Conservation (phyloP, 257 asterid species). For the Petunia secreta region DNA sequence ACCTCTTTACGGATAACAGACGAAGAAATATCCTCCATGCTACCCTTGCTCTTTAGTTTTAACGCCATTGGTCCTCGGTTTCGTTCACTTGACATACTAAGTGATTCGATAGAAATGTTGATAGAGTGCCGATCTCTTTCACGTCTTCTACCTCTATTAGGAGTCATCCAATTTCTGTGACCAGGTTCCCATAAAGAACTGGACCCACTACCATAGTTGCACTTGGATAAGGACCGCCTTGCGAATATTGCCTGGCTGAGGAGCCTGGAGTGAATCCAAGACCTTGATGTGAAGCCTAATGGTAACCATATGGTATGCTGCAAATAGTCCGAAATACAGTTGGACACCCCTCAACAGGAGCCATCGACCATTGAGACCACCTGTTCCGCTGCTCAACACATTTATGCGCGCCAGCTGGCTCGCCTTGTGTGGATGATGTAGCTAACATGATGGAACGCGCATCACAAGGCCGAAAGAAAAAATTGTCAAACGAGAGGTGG, state of each 20-base stretch:
- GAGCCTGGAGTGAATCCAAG: conserved; percentile 67
- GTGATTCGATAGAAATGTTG: conserved; percentile 57
- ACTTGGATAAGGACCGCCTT: conserved; percentile 62
- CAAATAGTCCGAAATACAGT: conserved; percentile 76
- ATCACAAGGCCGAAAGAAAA: too few relatives aligned
- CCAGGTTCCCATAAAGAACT: conserved; percentile 52
- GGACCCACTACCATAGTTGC: conserved; percentile 53
- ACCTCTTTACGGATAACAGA: conserved; percentile 53
- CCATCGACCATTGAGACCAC: conserved; percentile 88
- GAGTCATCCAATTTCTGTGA: conserved; percentile 51
- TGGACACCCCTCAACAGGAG: conserved; percentile 88
- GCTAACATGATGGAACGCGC: too few relatives aligned
- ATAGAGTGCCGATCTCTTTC: conserved; percentile 71
- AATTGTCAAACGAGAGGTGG: too few relatives aligned
- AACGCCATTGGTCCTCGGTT: conserved; percentile 97
- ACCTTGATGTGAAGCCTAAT: conserved; percentile 83
- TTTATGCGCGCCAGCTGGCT: too few relatives aligned
- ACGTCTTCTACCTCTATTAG: conserved; percentile 77
- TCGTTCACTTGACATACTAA: conserved; percentile 71
- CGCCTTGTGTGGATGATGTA: too few relatives aligned
- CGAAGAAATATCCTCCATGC: conserved; percentile 67
- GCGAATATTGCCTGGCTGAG: conserved; percentile 62
- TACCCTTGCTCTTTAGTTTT: conserved; percentile 65
- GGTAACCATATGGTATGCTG: conserved; percentile 77
- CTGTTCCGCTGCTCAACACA: too few relatives aligned